phyloP scores from a whole-genome alignment of 495 filamentous ascomycete genomes.

The Hypoxylon fuscum region DNA sequence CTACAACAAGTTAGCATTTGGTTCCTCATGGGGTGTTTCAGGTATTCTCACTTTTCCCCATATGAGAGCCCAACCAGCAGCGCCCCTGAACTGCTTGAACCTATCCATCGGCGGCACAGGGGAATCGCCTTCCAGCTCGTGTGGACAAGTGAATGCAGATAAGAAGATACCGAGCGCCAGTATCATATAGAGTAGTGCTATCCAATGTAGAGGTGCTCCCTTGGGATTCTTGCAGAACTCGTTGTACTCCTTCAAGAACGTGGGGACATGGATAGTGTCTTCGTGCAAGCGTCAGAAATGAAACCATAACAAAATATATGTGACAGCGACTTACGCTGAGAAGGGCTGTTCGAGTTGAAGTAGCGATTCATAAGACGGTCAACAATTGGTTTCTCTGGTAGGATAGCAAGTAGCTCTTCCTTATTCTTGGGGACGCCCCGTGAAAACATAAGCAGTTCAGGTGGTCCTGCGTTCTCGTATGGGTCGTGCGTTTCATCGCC shows the following conservation, averaged over 20 bases:
- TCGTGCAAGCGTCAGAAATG: slow-evolving; percentile 12
- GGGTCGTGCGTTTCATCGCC: slow-evolving; percentile 40
- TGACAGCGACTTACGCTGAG: slow-evolving; percentile 45
- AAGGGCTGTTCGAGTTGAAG: slow-evolving; percentile 59
- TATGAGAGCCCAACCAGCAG: slow-evolving; percentile 52
- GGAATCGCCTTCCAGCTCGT: slow-evolving; percentile 50
- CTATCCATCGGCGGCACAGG: slow-evolving; percentile 45
- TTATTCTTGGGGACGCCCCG: slow-evolving; percentile 41
- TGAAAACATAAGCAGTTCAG: slow-evolving; percentile 46
- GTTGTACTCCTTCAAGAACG: slow-evolving; percentile 58
- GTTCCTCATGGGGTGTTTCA: too few relatives aligned
- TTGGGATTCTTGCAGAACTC: slow-evolving; percentile 56
- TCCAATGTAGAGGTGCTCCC: slow-evolving; percentile 51
- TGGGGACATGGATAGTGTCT: slow-evolving; percentile 56
- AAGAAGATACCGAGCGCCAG: slow-evolving; percentile 52
- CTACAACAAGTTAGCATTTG: too few relatives aligned
- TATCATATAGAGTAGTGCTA: slow-evolving; percentile 56
- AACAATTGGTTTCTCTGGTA: slow-evolving; percentile 51
- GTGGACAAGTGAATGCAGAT: slow-evolving; percentile 48
- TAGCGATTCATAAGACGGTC: slow-evolving; percentile 58
- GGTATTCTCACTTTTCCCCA: too few relatives aligned
- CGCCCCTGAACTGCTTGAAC: slow-evolving; percentile 49
- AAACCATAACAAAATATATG: neutral
- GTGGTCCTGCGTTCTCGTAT: slow-evolving; percentile 40
- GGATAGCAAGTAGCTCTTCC: slow-evolving; percentile 48